These are phyloP conservation scores for Leccinum rimulosum DNA, from an alignment of 768 basidiomycete species.

Conservation along the genomic window DNA sequence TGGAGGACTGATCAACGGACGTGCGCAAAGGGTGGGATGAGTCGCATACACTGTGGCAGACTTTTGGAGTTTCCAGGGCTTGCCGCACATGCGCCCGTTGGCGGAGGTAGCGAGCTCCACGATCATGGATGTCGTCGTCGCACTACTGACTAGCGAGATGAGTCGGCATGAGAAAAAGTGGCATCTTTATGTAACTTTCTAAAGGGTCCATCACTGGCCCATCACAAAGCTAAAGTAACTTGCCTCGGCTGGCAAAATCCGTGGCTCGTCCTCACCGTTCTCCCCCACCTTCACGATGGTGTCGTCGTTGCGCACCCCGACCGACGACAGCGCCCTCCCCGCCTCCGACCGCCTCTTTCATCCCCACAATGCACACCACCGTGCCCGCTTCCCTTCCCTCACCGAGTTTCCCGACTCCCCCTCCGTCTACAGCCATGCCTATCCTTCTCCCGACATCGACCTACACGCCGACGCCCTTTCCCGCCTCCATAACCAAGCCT, in stretches of 20 bases:
- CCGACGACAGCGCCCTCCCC: conserved; percentile 23
- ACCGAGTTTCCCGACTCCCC: conserved; percentile 65
- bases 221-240: background rate
- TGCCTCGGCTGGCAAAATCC: conserved; percentile 1
- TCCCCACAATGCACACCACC: conserved; percentile 34
- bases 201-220: background rate
- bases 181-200: conserved; percentile 25
- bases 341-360: conserved; percentile 49
- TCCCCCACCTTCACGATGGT: conserved; percentile 34
- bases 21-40: background rate
- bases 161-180: conserved; percentile 20
- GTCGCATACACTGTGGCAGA: conserved; percentile 47
- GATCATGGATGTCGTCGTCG: background rate
- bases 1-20: conserved; percentile 29
- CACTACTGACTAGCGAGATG: background rate
- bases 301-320: conserved; percentile 36
- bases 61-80: conserved; percentile 60
- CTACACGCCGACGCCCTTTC: conserved; percentile 24
- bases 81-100: conserved; percentile 66
- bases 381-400: conserved; percentile 50
- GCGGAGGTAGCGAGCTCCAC: conserved; percentile 51
- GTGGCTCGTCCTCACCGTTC: conserved; percentile 1
- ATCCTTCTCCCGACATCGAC: conserved; percentile 51
- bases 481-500: conserved; percentile 46
- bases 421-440: conserved; percentile 62